Evolutionary conservation across 2,329 filamentous ascomycete genomes (phyloP), one percentile per base, ranked within the genome.

Genomic region (Pezicula radicicola): DNA sequence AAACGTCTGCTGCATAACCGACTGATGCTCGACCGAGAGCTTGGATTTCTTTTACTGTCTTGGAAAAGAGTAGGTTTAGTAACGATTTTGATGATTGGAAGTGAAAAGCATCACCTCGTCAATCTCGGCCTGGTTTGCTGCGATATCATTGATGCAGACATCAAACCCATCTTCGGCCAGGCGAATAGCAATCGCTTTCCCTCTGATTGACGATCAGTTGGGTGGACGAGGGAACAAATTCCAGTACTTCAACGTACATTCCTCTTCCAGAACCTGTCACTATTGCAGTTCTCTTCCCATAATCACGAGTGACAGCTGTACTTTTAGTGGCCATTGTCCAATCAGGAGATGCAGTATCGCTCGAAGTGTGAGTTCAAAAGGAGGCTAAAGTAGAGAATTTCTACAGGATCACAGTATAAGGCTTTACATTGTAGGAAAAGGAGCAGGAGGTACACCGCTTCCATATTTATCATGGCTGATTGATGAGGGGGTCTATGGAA

Each of bases 131-230:
- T 75, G 67, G 56, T 85, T 81, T 13, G 76, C 71, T 27, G 71
- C 57, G 15, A 87, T 70, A 57, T 88, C 84, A 63, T 86, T 87
- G 56, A 88, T 71, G 61, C 81, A 85, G 46, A 89, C 72, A 57
- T 83, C 75, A 68, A 87, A 88, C 49, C 84, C 84, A 55, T 88
- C 85, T 19, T 73, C 68, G 6, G 84, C 84, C 15, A 88, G 74
- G 3, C 84, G 80, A 7, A 85, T 68, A 16, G 83, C 84, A 49
- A 86, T 84, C 18, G 81, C 76, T 60, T 79, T 81, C 44, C 83
- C 83, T 56, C 82, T 84, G 18, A 36, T 15, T 50, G 9, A 15
- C 46, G 10, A 41, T 51, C 56, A 30, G 43, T 47, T 13, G 4
- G 25, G 59, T 13, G 60, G 59, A 39, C 64, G 63, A 46, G 45